Base-by-base conservation (phyloP, 2,329 filamentous ascomycete species). In the Teratosphaeria gauchensis region DNA sequence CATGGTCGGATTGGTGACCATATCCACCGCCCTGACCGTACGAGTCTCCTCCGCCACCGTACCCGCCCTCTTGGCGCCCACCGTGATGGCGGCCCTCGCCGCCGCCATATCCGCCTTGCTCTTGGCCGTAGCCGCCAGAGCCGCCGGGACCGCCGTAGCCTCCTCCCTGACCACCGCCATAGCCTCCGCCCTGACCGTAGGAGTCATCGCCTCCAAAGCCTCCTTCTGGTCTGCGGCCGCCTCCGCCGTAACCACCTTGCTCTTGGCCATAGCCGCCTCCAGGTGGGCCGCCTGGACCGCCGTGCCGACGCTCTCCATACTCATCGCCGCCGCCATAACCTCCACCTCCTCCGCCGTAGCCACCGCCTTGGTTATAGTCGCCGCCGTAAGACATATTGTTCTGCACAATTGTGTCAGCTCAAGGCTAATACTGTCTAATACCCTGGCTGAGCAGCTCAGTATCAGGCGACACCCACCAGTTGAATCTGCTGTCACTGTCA, bases 1-100 rank as follows among this genome's bases (percentile, higher is more conserved):
- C 60, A 51, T 70, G 65, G 53, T 71, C 68, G 24, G 66, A 68
- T 42, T 70, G 67, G 33, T 70, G 68, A 46, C 67, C 68, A 24
- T 69, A 66, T 12, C 64, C 63, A 54, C 65, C 64, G 24, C 66
- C 57, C 30, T 64, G 58, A 59, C 63, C 56, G 38, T 58, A 48
- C 53, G 62, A 54, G 28, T 59, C 35, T 55, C 58, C 31, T 38
- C 35, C 54, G 16, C 61, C 61, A 42, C 58, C 53, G 48, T 60
- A 62, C 21, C 59, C 61, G 31, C 59, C 59, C 4, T 58, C 61
- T 30, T 62, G 63, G 53, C 64, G 61, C 42, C 63, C 61, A n/a
- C 59, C 62, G 24, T 62, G 30, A 30, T 58, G 38, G 12, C 60
- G 33, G 33, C 56, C 55, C 53, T 62, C 55, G 14, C 67, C 63